A percentile compares a stretch with the other conserved stretches of the same genome.
phyloP scores from a whole-genome alignment of 495 filamentous ascomycete genomes.

The Xylaria sp. region DNA sequence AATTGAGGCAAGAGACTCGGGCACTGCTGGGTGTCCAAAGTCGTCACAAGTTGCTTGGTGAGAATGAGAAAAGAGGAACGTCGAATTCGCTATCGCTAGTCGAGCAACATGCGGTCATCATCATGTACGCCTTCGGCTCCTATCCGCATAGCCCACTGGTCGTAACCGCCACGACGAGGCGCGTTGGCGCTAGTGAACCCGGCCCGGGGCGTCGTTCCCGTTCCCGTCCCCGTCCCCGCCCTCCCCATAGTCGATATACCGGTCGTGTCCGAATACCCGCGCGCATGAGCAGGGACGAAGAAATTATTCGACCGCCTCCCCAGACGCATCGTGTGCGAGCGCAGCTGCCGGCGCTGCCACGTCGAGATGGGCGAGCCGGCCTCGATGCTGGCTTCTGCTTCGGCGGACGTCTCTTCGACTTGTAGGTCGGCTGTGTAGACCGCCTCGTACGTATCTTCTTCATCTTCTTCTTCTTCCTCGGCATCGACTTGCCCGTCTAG shows the following conservation, averaged over 20 bases:
- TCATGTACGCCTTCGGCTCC: not conserved
- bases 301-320: not conserved
- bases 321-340: conserved; percentile 13
- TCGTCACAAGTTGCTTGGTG: not conserved
- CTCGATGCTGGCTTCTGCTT: conserved; percentile 5
- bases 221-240: not conserved
- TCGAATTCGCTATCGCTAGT: not conserved
- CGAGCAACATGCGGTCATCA: not conserved
- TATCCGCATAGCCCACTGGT: not conserved
- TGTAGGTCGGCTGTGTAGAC: conserved; percentile 6
- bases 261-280: conserved; percentile 15
- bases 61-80: not conserved
- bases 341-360: conserved; percentile 13
- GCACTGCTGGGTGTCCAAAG: not conserved
- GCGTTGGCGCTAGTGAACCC: conserved; percentile 11
- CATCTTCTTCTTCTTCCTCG: not conserved
- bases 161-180: not conserved
- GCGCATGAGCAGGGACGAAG: not conserved
- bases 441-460: not conserved
- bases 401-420: not conserved
- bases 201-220: not conserved
- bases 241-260: not conserved
- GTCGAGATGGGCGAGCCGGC: conserved; percentile 5
- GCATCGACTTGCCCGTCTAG: not conserved
- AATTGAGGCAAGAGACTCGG: too few relatives aligned